These are phyloP conservation scores for Didymella glomerata DNA, from an alignment of 2,329 filamentous ascomycete genomes.

Conservation along the genomic window DNA sequence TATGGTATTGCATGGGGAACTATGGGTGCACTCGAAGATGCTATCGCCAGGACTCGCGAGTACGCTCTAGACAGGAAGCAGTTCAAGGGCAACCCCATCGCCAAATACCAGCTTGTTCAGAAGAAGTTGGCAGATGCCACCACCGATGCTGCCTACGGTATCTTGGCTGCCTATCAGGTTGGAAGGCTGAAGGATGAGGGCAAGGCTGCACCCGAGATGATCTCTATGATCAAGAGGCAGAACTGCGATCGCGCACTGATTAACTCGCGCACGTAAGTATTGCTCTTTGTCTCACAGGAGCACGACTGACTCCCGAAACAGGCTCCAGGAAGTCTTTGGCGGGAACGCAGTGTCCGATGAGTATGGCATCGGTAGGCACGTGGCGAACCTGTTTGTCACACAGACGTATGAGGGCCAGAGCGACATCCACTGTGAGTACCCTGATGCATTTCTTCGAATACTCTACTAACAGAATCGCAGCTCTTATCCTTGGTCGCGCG, in stretches of 20 bases:
- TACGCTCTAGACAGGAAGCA: constrained; percentile 95
- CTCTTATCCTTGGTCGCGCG: constrained; percentile 60
- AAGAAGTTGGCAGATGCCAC: constrained; percentile 95
- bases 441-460: constrained; percentile 4
- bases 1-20: constrained; percentile 94
- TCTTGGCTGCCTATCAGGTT: constrained; percentile 89
- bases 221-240: constrained; percentile 94
- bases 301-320: constrained; percentile 42
- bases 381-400: constrained; percentile 94
- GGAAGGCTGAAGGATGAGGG: constrained; percentile 92
- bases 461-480: constrained; percentile 47
- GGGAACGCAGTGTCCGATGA: constrained; percentile 99
- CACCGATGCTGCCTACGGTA: constrained; percentile 90
- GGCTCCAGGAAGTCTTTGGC: constrained; percentile 93
- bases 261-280: constrained; percentile 72
- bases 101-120: constrained; percentile 95
- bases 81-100: constrained; percentile 94
- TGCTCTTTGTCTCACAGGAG: neutral
- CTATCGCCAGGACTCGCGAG: constrained; percentile 77
- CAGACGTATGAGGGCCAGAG: constrained; percentile 99
- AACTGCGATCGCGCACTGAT: constrained; percentile 91
- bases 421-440: constrained; percentile 87
- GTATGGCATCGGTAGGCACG: constrained; percentile 93
- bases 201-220: constrained; percentile 91
- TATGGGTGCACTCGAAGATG: constrained; percentile 94